These are phyloP conservation scores for Nemania sp. DNA, from an alignment of 2,329 filamentous ascomycete species.

Conservation along the genomic window DNA sequence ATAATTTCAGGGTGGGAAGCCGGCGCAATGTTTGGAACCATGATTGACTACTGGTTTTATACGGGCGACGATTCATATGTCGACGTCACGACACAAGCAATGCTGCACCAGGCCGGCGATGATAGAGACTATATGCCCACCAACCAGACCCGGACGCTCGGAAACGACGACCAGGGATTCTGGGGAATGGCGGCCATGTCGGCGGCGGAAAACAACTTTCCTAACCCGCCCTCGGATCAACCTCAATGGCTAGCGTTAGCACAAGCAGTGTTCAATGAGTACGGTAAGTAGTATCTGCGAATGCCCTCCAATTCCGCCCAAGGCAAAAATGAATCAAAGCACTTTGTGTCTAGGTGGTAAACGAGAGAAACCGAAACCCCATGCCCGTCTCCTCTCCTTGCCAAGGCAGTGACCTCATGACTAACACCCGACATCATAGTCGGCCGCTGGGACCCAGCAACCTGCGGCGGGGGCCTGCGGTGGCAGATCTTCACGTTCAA, in stretches of 20 bases:
- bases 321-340: background rate
- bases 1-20: constrained; percentile 66
- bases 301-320: background rate
- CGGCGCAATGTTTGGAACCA: constrained; percentile 69
- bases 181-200: constrained; percentile 84
- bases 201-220: constrained; percentile 76
- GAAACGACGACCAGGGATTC: constrained; percentile 80
- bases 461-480: constrained; percentile 74
- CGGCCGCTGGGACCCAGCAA: constrained; percentile 66
- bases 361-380: background rate
- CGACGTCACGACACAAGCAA: constrained; percentile 57
- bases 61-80: constrained; percentile 70
- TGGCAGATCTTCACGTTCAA: constrained; percentile 88
- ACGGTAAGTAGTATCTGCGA: constrained; percentile 39
- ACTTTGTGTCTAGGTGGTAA: background rate
- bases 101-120: constrained; percentile 64
- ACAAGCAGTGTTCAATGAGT: constrained; percentile 80
- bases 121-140: constrained; percentile 66
- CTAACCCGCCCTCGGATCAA: constrained; percentile 63
- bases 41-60: constrained; percentile 73
- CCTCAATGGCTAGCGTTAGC: constrained; percentile 78
- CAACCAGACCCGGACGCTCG: constrained; percentile 64
- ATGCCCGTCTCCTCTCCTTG: background rate
- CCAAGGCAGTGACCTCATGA: background rate
- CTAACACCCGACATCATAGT: constrained; percentile 39